These are phyloP conservation scores for Solanum ahanhuiri DNA, from an alignment of 257 asterid genomes.

Conservation along the genomic window DNA sequence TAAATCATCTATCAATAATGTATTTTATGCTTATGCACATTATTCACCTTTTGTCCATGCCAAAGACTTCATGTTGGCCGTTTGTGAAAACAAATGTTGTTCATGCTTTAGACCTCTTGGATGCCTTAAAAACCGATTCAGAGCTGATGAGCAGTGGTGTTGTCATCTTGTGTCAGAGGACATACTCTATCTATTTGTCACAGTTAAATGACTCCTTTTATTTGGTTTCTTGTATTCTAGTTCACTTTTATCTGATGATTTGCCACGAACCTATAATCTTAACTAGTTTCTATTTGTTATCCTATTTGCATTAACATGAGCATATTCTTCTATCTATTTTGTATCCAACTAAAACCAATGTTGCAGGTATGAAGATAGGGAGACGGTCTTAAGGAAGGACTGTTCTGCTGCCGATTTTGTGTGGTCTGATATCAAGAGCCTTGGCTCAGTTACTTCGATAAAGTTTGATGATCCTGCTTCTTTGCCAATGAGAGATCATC, in stretches of 20 bases:
- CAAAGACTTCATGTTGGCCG: neutral
- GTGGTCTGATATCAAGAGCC: slow-evolving; percentile 64
- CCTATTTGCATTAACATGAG: neutral
- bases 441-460: slow-evolving; percentile 71
- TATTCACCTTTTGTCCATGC: neutral
- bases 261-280: neutral
- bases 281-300: neutral
- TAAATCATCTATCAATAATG: slow-evolving; percentile 3
- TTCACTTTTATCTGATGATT: neutral
- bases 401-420: slow-evolving; percentile 70
- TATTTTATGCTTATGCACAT: neutral
- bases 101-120: neutral
- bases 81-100: neutral
- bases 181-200: neutral
- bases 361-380: slow-evolving; percentile 81
- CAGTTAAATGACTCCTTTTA: neutral
- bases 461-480: slow-evolving; percentile 56
- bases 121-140: neutral
- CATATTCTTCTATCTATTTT: neutral
- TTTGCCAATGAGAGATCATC: slow-evolving; percentile 55
- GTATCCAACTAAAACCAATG: neutral
- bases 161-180: neutral
- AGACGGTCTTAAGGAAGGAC: slow-evolving; percentile 57
- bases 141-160: neutral
- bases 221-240: neutral